Conservation (phyloP, 2,329 filamentous ascomycete genomes). For the Arachnomyces sp. region DNA sequence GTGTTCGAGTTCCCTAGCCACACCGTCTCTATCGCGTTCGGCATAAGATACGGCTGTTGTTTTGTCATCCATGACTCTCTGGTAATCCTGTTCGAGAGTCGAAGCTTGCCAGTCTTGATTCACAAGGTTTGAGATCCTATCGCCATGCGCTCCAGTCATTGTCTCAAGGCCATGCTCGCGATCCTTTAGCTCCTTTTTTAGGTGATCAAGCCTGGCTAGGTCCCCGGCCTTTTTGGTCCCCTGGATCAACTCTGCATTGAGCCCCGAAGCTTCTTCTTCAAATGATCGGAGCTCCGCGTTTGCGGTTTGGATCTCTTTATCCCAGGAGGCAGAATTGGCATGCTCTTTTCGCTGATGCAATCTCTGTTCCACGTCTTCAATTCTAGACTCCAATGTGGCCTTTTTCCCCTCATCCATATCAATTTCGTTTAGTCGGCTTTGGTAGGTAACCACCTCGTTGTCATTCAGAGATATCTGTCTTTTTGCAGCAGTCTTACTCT, state of each 20-base stretch:
- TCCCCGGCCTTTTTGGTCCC: constrained; percentile 75
- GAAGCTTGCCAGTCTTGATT: constrained; percentile 60
- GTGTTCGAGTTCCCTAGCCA: constrained; percentile 66
- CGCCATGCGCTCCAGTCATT: constrained; percentile 64
- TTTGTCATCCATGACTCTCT: constrained; percentile 54
- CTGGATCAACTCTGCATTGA: constrained; percentile 75
- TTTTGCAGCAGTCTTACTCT: constrained; percentile 66
- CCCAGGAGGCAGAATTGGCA: constrained; percentile 58
- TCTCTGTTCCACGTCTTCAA: constrained; percentile 59
- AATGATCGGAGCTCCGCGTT: constrained; percentile 60
- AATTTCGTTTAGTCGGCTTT: constrained; percentile 63
- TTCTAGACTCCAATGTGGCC: constrained; percentile 65
- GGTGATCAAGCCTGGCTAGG: constrained; percentile 72
- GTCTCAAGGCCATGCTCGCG: constrained; percentile 69
- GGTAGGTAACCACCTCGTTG: constrained; percentile 57
- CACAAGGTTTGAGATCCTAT: constrained; percentile 60
- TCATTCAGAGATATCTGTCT: constrained; percentile 69
- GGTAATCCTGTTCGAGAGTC: constrained; percentile 64
- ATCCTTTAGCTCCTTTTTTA: constrained; percentile 71
- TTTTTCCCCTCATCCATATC: constrained; percentile 79
- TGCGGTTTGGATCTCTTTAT: constrained; percentile 60
- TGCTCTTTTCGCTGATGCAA: constrained; percentile 58
- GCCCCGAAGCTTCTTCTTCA: constrained; percentile 62
- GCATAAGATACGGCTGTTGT: constrained; percentile 54
- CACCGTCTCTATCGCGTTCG: constrained; percentile 62